These are phyloP conservation scores for Centella asiatica DNA, from an alignment of 129 eudicot species.

Conservation along the genomic window DNA sequence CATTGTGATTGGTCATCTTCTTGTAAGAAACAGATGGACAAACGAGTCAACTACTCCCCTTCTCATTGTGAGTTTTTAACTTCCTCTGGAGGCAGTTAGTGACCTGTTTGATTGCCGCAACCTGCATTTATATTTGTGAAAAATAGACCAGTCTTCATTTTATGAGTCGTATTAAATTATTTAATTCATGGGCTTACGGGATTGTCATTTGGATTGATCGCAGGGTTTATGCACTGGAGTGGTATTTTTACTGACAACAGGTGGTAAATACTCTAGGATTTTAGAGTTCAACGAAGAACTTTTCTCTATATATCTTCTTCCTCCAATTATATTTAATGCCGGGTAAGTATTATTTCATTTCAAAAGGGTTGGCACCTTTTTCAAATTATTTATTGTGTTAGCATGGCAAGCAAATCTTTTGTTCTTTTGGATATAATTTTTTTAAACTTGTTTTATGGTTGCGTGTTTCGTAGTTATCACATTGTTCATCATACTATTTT, in stretches of 20 bases:
- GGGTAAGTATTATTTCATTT: conserved; percentile 45
- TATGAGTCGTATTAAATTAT: neutral
- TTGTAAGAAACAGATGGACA: conserved; percentile 48
- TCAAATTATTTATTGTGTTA: neutral
- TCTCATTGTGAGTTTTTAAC: conserved; percentile 40
- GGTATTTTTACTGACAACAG: conserved; percentile 32
- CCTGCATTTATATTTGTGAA: neutral
- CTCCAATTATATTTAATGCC: conserved; percentile 93
- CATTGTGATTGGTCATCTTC: conserved; percentile 58
- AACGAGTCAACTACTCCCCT: conserved; percentile 62
- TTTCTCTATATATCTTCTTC: conserved; percentile 81
- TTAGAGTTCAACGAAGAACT: conserved; percentile 59
- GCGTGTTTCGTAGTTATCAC: no score
- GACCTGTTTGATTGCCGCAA: neutral
- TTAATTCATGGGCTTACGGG: neutral
- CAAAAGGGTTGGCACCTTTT: neutral
- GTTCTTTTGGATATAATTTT: no score
- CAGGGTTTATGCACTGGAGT: conserved; percentile 69
- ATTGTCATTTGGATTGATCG: neutral
- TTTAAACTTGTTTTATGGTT: no score
- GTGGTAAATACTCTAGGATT: conserved; percentile 51
- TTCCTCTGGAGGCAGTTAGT: neutral
- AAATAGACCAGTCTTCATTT: neutral
- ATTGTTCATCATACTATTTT: no score
- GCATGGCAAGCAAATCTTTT: neutral